phyloP scores from a whole-genome alignment of 179 eudicot species.

The Amaranthus tricolor region DNA sequence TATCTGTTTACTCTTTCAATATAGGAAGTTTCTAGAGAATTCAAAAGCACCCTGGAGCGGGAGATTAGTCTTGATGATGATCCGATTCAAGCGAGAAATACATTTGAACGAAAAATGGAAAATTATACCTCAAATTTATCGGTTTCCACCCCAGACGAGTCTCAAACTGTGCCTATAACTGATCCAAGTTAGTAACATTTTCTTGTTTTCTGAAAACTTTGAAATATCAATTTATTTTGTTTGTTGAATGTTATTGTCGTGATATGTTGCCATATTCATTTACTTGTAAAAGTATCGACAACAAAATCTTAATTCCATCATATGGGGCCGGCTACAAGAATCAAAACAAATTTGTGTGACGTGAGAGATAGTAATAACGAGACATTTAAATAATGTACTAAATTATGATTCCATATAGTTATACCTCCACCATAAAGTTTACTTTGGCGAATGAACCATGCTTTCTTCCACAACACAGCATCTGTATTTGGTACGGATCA shows the following conservation, averaged over 20 bases:
- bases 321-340: too few relatives aligned
- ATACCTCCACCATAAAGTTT: neutral
- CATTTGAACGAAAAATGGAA: slow-evolving; percentile 38
- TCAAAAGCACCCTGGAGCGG: slow-evolving; percentile 83
- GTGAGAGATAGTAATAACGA: too few relatives aligned
- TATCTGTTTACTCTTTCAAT: slow-evolving; percentile 13
- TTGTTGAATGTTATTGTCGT: neutral
- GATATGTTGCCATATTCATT: neutral
- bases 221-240: neutral
- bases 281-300: neutral
- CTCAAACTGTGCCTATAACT: slow-evolving; percentile 28
- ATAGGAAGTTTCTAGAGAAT: slow-evolving; percentile 93
- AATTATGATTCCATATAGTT: neutral
- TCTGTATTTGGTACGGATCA: neutral
- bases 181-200: slow-evolving; percentile 52
- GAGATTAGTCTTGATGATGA: slow-evolving; percentile 93
- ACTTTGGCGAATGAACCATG: neutral
- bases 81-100: slow-evolving; percentile 34
- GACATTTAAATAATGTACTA: too few relatives aligned
- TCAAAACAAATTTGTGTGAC: too few relatives aligned
- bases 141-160: slow-evolving; percentile 30
- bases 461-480: neutral
- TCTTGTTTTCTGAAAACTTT: slow-evolving; percentile 6
- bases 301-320: neutral
- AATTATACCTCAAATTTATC: slow-evolving; percentile 32